These are phyloP conservation scores for Hypoxylon lienhwacheense DNA, from an alignment of 495 filamentous ascomycete genomes.

Conservation along the genomic window DNA sequence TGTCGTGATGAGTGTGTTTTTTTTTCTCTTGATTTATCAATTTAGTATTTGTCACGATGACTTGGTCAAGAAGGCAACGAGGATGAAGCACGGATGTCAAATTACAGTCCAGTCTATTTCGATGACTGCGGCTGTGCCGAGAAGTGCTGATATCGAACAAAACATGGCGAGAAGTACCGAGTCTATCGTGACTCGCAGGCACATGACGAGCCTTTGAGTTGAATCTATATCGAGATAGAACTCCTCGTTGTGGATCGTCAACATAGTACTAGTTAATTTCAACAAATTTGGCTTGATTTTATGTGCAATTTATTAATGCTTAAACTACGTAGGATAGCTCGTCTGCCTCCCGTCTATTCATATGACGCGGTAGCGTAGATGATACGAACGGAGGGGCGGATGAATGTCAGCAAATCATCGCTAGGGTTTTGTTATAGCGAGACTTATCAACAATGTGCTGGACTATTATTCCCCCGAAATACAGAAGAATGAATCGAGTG, in stretches of 20 bases:
- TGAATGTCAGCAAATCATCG: too few species aligned
- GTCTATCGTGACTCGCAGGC: constrained; percentile 37
- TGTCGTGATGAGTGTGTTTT: constrained; percentile 5
- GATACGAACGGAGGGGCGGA: too few species aligned
- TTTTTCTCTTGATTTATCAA: not conserved
- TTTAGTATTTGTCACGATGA: not conserved
- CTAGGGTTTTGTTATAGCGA: too few species aligned
- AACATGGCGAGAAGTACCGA: constrained; percentile 42
- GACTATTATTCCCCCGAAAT: too few species aligned
- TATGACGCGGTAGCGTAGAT: too few species aligned
- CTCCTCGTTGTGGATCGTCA: constrained; percentile 38
- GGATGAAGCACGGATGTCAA: constrained; percentile 93
- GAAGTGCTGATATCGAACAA: constrained; percentile 61
- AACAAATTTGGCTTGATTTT: not conserved
- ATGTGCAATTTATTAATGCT: too few species aligned
- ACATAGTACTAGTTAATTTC: constrained; percentile 13
- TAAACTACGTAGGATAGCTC: too few species aligned
- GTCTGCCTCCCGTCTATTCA: too few species aligned
- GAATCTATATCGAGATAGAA: constrained; percentile 16
- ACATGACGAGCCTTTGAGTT: constrained; percentile 29
- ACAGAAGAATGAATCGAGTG: too few species aligned
- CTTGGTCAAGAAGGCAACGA: not conserved
- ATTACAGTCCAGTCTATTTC: constrained; percentile 82
- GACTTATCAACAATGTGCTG: too few species aligned
- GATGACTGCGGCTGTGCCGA: constrained; percentile 95